phyloP scores from a whole-genome alignment of 371 early-diverging fungal species.

The Mortierella polycephala region DNA sequence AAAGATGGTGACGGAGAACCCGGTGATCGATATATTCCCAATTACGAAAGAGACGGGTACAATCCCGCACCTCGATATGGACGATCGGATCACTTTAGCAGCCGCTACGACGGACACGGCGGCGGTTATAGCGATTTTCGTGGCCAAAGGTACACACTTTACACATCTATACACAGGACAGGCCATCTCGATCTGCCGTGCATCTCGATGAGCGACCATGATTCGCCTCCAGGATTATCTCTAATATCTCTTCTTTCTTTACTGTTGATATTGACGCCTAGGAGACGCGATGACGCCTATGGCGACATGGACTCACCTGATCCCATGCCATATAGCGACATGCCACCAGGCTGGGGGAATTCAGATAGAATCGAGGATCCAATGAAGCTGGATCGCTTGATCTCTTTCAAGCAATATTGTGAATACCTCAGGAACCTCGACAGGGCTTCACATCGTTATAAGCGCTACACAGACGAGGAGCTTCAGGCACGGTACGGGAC shows the following conservation, averaged over 20 bases:
- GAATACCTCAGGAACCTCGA: slow-evolving; percentile 72
- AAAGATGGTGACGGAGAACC: slow-evolving; percentile 58
- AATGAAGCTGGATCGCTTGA: slow-evolving; percentile 77
- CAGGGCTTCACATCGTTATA: slow-evolving; percentile 55
- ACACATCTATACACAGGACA: background rate
- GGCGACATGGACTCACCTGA: slow-evolving; percentile 48
- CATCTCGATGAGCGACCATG: background rate
- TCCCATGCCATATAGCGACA: slow-evolving; percentile 22
- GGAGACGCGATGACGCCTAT: slow-evolving; percentile 46
- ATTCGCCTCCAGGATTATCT: background rate
- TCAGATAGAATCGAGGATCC: slow-evolving; percentile 69
- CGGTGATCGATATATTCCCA: slow-evolving; percentile 85
- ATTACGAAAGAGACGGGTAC: slow-evolving; percentile 85
- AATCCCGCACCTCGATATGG: slow-evolving; percentile 73
- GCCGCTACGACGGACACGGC: slow-evolving; percentile 45
- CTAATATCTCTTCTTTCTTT: background rate
- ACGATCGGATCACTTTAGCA: slow-evolving; percentile 39
- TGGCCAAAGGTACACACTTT: slow-evolving; percentile 32
- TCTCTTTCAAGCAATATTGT: slow-evolving; percentile 82
- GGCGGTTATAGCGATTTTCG: slow-evolving; percentile 37
- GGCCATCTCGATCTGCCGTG: background rate
- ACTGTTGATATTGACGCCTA: background rate
- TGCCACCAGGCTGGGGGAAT: slow-evolving; percentile 38
- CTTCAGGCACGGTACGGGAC: slow-evolving; percentile 79
- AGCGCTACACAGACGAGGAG: slow-evolving; percentile 80